phyloP scores from a whole-genome alignment of 192 early-diverging fungal genomes.

The Gaertneriomyces sp. region DNA sequence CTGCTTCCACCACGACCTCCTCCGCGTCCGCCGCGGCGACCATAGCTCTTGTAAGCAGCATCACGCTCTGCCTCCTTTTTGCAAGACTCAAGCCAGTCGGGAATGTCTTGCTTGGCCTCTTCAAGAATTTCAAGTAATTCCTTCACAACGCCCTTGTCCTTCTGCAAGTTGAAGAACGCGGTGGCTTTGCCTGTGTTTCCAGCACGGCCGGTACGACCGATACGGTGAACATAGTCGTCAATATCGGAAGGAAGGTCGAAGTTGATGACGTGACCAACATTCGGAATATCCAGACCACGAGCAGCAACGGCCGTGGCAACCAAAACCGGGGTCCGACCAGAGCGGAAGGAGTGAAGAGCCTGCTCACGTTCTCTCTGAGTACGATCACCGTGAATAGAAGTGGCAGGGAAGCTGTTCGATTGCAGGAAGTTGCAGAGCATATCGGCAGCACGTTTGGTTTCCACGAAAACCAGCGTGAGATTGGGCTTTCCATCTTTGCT shows the following conservation, averaged over 20 bases:
- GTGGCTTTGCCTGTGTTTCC: constrained; percentile 91
- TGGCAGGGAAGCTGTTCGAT: constrained; percentile 77
- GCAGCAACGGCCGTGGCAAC: constrained; percentile 98
- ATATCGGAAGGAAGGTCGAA: constrained; percentile 78
- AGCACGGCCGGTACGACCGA: constrained; percentile 95
- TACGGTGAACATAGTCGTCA: constrained; percentile 97
- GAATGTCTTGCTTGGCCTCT: constrained; percentile 94
- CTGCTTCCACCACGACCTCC: constrained; percentile 25
- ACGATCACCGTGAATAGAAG: constrained; percentile 95
- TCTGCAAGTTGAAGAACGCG: constrained; percentile 88
- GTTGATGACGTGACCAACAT: constrained; percentile 84
- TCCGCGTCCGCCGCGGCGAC: constrained; percentile 25
- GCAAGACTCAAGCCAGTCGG: constrained; percentile 66
- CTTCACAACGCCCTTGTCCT: constrained; percentile 75
- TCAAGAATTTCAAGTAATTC: constrained; percentile 82
- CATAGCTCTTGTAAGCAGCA: constrained; percentile 38
- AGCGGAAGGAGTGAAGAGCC: constrained; percentile 83
- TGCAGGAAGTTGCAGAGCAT: constrained; percentile 78
- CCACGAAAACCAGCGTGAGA: constrained; percentile 93
- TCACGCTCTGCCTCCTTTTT: constrained; percentile 47
- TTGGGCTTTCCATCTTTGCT: constrained; percentile 35
- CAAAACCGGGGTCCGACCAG: constrained; percentile 70
- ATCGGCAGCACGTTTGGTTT: constrained; percentile 94
- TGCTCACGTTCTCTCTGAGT: constrained; percentile 93
- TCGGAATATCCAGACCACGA: constrained; percentile 89